Conservation (phyloP, 495 filamentous ascomycete genomes). For the Neohortaea acidophila region DNA sequence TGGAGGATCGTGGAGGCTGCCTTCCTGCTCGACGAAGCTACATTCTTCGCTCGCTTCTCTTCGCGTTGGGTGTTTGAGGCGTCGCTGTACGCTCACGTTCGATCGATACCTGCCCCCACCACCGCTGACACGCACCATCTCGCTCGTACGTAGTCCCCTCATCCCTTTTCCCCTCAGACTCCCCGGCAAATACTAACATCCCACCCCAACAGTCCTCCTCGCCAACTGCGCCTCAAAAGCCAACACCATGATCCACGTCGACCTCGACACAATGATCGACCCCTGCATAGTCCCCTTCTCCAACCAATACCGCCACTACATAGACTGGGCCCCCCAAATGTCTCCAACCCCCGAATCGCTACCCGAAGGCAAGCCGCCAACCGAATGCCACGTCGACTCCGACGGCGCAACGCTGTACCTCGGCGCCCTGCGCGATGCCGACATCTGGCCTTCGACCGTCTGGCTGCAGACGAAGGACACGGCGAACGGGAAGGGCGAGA, state of each 20-base stretch:
- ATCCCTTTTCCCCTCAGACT: too few relatives aligned
- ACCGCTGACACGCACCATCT: not conserved
- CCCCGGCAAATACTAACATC: too few relatives aligned
- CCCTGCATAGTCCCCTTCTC: conserved; percentile 11
- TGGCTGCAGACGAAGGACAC: not conserved
- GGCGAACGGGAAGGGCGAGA: not conserved
- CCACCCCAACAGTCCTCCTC: too few relatives aligned
- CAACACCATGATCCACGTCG: conserved; percentile 1
- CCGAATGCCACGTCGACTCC: conserved; percentile 9
- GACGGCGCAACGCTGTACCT: conserved; percentile 7
- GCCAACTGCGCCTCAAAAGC: not conserved
- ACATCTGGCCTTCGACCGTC: conserved; percentile 10
- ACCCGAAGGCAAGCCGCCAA: not conserved
- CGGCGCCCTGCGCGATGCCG: conserved; percentile 8
- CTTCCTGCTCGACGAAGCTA: conserved; percentile 3
- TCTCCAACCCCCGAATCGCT: not conserved
- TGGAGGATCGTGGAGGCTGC: conserved; percentile 7
- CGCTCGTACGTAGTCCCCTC: not conserved
- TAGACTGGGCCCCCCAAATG: conserved; percentile 13
- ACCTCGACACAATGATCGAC: conserved; percentile 9
- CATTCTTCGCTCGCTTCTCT: conserved; percentile 4
- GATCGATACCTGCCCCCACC: not conserved
- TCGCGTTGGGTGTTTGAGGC: not conserved
- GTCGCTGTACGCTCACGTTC: not conserved
- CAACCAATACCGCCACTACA: conserved; percentile 6